These are phyloP conservation scores for Penicillium silybi DNA, from an alignment of 495 filamentous ascomycete genomes.

Conservation along the genomic window DNA sequence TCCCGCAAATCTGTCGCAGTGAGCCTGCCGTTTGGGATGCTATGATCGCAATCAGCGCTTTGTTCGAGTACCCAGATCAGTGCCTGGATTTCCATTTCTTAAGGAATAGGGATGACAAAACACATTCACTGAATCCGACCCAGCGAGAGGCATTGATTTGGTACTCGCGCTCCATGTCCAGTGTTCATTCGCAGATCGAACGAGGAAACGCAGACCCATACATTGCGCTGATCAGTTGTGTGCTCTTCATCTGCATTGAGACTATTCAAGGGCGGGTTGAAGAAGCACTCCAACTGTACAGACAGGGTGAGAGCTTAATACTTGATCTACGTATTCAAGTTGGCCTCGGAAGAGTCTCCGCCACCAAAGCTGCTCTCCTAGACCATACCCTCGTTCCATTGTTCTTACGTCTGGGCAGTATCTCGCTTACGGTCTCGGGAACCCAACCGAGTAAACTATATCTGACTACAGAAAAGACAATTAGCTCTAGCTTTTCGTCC, in stretches of 20 bases:
- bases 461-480: background rate
- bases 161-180: slow-evolving; percentile 34
- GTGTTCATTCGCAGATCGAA: slow-evolving; percentile 31
- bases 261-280: slow-evolving; percentile 43
- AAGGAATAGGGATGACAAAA: background rate
- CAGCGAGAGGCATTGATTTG: slow-evolving; percentile 27
- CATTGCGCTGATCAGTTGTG: slow-evolving; percentile 47
- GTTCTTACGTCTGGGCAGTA: slow-evolving; percentile 19
- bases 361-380: slow-evolving; percentile 14
- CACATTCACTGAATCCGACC: slow-evolving; percentile 2
- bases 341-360: slow-evolving; percentile 2
- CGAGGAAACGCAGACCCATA: slow-evolving; percentile 21
- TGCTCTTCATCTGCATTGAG: slow-evolving; percentile 53
- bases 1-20: slow-evolving; percentile 50
- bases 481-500: slow-evolving; percentile 12
- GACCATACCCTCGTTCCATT: slow-evolving; percentile 21
- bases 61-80: slow-evolving; percentile 39
- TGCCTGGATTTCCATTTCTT: slow-evolving; percentile 16
- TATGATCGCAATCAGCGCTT: slow-evolving; percentile 45
- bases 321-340: slow-evolving; percentile 14
- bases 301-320: slow-evolving; percentile 22
- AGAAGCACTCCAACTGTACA: slow-evolving; percentile 22
- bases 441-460: slow-evolving; percentile 15
- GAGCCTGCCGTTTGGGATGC: slow-evolving; percentile 56
- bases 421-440: slow-evolving; percentile 20